Base-by-base conservation (phyloP, 2,329 filamentous ascomycete genomes). In the Fusarium tuaranense region DNA sequence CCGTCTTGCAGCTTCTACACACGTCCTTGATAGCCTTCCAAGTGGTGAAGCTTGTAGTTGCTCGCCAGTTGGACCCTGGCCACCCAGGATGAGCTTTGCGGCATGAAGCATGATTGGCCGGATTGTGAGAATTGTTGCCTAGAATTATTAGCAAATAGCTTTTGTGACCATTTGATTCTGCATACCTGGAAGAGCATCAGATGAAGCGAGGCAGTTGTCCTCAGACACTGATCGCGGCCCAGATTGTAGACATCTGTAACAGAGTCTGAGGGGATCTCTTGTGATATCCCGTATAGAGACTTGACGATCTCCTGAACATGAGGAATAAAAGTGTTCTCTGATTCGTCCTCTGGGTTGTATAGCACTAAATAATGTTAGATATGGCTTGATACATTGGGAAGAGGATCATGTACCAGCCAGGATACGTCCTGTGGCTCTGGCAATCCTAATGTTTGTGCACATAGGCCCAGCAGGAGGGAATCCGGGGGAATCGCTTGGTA, bases 131-230 rank as follows among this genome's bases (percentile, higher is more conserved):
- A 80, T 78, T 0, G 79, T 80, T 13, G 80, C 80, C 79, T 81
- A 2, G 8, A 27, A 16, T 10, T 3, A 16, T 75, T n/a, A 76
- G 60, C 20, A 67, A 7, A 5, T 5, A 16, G 4, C 1, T 0
- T 1, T 5, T 4, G 7, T 13, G 1, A 0, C 4, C 2, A 6
- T 10, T 9, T 1, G 5, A 9, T 13, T 6, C 39, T 14, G 20
- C 66, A 1, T 69, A 81, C 80, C 71, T 81, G 80, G 44, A 81
- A 81, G 7, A 81, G 71, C 80, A 81, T 81, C 53, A 81, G 71
- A 51, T 81, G 80, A 3, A 81, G 53, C 1, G 79, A 81, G 14
- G 80, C 80, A 20, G 79, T 80, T 1, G 80, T 81, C 60, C 80
- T 70, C 25, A 81, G 34, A 16, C 76, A 79, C 7, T 81, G 76